Conservation (phyloP, 176 grass and related monocot species). For the Triticum dicoccoides region DNA sequence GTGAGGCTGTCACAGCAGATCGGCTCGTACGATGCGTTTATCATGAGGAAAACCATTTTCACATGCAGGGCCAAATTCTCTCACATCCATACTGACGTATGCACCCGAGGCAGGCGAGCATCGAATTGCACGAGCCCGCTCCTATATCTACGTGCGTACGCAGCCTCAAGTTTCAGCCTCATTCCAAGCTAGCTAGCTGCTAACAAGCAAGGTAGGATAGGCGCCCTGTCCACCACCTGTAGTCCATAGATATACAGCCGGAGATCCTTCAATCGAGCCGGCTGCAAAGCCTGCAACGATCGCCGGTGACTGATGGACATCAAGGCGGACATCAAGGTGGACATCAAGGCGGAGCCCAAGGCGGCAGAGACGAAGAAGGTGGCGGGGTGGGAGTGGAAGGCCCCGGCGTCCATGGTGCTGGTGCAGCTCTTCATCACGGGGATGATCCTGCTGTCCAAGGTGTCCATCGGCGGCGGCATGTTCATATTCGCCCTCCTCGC, state of each 20-base stretch:
- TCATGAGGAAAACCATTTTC: background rate
- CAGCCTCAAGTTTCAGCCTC: background rate
- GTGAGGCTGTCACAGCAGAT: background rate
- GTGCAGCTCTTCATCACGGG: conserved; percentile 45
- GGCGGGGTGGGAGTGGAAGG: conserved; percentile 26
- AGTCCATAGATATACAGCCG: background rate
- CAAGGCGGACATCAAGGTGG: background rate
- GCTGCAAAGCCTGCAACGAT: background rate
- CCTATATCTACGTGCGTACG: background rate
- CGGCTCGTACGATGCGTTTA: background rate
- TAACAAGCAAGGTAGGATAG: background rate
- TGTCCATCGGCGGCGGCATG: conserved; percentile 28
- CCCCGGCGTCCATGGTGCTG: conserved; percentile 31
- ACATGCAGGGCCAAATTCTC: background rate
- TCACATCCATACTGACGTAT: background rate
- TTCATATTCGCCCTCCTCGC: conserved; percentile 43
- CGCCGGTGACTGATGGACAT: background rate
- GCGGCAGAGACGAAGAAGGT: background rate
- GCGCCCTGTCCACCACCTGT: background rate
- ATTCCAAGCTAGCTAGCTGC: background rate
- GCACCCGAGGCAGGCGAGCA: background rate
- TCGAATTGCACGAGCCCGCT: background rate
- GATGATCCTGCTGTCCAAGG: conserved; percentile 45
- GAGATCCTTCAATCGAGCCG: background rate
- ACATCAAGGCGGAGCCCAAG: background rate